Conservation (phyloP, 2,329 filamentous ascomycete genomes). For the Fusarium pseudocircinatum region DNA sequence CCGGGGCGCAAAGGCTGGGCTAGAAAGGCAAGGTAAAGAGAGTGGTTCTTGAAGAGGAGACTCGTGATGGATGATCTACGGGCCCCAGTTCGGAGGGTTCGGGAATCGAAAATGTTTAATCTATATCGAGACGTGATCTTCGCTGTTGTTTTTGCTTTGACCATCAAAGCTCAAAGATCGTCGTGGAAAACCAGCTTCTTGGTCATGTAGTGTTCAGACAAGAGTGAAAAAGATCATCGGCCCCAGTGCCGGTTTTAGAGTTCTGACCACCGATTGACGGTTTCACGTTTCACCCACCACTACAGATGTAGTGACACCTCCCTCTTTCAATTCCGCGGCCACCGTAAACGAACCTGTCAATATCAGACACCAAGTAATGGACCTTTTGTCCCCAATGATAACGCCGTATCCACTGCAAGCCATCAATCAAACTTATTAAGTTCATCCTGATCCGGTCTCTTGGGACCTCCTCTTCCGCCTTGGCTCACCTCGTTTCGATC, state of each 20-base stretch:
- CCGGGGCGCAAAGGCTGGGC: background rate
- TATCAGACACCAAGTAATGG: background rate
- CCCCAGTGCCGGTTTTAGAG: background rate
- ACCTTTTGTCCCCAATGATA: background rate
- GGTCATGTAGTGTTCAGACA: background rate
- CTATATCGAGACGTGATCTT: background rate
- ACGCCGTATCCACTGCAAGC: background rate
- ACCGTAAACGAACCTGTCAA: background rate
- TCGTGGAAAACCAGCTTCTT: background rate
- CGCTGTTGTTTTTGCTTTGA: background rate
- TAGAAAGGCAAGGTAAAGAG: background rate
- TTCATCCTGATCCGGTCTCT: background rate
- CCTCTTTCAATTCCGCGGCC: background rate
- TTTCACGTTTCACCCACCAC: background rate
- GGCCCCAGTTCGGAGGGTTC: background rate
- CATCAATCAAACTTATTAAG: background rate
- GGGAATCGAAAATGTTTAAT: background rate
- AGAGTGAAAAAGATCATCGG: background rate
- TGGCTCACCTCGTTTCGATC: background rate
- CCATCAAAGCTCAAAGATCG: background rate
- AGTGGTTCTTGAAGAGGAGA: background rate
- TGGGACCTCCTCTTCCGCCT: background rate
- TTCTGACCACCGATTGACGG: background rate
- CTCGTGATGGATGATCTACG: conserved; percentile 1
- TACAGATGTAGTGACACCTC: background rate